Evolutionary conservation across 345 rosid genomes (phyloP).

Genomic region (Xanthoceras sorbifolium): DNA sequence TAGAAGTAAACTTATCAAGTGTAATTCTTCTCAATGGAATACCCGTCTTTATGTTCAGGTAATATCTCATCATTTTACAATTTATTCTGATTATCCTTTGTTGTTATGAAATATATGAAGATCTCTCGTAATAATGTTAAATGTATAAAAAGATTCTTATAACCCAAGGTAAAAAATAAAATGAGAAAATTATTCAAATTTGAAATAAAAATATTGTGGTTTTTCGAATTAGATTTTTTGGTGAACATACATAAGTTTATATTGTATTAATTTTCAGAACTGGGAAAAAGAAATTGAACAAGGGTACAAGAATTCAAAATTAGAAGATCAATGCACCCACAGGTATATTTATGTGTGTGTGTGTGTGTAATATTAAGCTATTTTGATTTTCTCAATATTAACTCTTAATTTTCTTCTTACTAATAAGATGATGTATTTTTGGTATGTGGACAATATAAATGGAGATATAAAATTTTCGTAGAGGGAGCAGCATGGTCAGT

Average conservation of each 20-base stretch:
- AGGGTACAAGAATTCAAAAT: conserved; percentile 42
- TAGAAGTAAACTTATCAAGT: conserved; percentile 47
- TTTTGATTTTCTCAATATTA: not conserved
- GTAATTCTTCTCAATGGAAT: conserved; percentile 53
- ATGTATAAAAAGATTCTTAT: no score
- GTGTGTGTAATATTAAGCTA: no score
- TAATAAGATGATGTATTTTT: not conserved
- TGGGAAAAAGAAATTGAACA: conserved; percentile 32
- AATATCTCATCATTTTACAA: not conserved
- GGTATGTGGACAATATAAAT: not conserved
- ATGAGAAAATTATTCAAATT: no score
- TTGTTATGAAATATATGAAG: no score
- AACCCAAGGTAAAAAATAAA: not conserved
- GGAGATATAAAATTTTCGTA: conserved; percentile 38
- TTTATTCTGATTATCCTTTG: not conserved
- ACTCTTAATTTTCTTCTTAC: no score
- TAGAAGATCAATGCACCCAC: conserved; percentile 53
- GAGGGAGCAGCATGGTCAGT: conserved; percentile 47
- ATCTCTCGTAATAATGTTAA: not conserved
- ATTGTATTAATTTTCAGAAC: conserved; percentile 26
- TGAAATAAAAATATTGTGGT: not conserved
- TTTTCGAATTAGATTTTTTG: not conserved
- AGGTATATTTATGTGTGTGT: conserved; percentile 27
- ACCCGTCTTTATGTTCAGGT: conserved; percentile 45
- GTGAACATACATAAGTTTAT: not conserved